These are phyloP conservation scores for Ceratobasidium sp. DNA, from an alignment of 1,284 basidiomycete genomes.

Conservation along the genomic window DNA sequence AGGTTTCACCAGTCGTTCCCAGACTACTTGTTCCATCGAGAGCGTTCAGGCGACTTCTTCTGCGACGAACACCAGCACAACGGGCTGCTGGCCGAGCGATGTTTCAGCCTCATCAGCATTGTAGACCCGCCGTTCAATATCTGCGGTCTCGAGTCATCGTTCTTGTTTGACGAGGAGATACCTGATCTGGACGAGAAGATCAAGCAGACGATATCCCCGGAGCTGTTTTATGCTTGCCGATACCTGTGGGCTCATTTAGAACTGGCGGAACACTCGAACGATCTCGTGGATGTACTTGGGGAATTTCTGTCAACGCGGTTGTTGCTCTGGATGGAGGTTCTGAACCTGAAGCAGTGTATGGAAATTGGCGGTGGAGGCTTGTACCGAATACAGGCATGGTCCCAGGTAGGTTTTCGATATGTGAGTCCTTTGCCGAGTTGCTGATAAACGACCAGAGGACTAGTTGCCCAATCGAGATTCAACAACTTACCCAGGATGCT, in stretches of 20 bases:
- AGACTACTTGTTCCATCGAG: not conserved
- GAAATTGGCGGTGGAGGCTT: not conserved
- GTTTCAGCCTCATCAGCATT: not conserved
- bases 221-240: constrained; percentile 20
- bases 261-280: not conserved
- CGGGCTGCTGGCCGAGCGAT: not conserved
- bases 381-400: not conserved
- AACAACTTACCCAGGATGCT: constrained; percentile 31
- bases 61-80: not conserved
- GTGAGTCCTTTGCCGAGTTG: not conserved
- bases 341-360: constrained; percentile 14
- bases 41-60: constrained; percentile 4
- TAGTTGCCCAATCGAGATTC: not conserved
- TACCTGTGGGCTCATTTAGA: constrained; percentile 12
- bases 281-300: not conserved
- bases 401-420: not conserved
- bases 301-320: constrained; percentile 10
- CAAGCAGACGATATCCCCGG: not conserved
- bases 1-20: constrained; percentile 25
- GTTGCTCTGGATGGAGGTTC: constrained; percentile 32
- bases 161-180: not conserved
- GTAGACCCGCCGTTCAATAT: constrained; percentile 27
- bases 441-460: not conserved
- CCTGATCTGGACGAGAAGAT: not conserved
- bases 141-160: constrained; percentile 18